Base-by-base conservation (phyloP, 306 rosid genomes). In the Astragalus membranaceus region DNA sequence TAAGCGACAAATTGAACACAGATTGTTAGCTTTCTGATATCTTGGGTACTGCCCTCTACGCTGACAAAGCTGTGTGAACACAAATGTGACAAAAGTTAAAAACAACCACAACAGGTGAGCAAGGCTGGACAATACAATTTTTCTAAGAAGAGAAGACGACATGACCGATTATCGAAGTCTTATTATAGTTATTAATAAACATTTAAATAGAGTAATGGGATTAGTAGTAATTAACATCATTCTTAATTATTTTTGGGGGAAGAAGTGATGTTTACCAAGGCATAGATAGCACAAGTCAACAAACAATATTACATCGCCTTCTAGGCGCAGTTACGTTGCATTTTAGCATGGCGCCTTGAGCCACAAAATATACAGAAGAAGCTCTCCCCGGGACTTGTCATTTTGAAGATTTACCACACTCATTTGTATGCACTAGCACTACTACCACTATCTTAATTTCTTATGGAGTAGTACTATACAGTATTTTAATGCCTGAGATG, bases 361-460 rank as follows among this genome's bases (percentile, higher is more conserved):
- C 92, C 96, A 82, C 87, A 65, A 84, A 83, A 42, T 75, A 42
- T 75, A 35, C 66, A 70, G 83, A 74, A 60, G 69, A 63, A 52
- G 67, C 69, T 70, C 30, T 26, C 30, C 30, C 73, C 54, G 59
- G 20, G 56, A 10, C 55, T 73, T 79, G 71, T 67, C 63, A 2
- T 60, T 67, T 73, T 39, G 75, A 76, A 51, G 54, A 56, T 76
- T 74, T 73, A 73, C 82, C 75, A 56, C 78, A 78, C 76, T 74
- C 74, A 41, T 66, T 68, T 72, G 86, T 53, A 5, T 70, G 30
- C 30, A 26, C 4, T 26, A 26, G 30, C 2, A 26, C 30, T 20
- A 20, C 1, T 20, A 20, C 1, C 23, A 20, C 23, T 20, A 20
- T 20, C 23, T 20, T n/a, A n/a, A n/a, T n/a, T 20, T 20, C 23